Evolutionary conservation across 805 yeast species (phyloP).

Genomic region (Teunomyces barrocoloradensis): DNA sequence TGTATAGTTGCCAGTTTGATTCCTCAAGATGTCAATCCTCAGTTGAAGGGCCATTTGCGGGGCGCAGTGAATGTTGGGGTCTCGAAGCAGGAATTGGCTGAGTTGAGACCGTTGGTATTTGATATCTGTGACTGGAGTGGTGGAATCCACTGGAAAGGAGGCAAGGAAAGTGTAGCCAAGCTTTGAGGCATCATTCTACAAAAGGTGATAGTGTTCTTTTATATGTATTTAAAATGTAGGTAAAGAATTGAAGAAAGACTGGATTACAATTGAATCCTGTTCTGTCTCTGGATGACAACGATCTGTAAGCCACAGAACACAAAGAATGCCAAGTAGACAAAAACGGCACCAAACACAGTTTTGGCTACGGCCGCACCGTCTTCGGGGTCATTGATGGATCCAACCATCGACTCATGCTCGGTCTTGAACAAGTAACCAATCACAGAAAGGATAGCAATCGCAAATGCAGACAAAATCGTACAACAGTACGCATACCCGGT

Average conservation of each 20-base stretch:
- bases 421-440: slow-evolving; percentile 78
- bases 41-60: slow-evolving; percentile 82
- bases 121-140: slow-evolving; percentile 75
- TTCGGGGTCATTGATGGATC: slow-evolving; percentile 85
- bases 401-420: slow-evolving; percentile 89
- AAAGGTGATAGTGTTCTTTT: not conserved
- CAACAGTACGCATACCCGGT: slow-evolving; percentile 93
- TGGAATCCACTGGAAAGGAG: slow-evolving; percentile 41
- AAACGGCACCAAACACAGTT: slow-evolving; percentile 86
- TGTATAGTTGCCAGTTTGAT: slow-evolving; percentile 76
- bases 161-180: slow-evolving; percentile 57
- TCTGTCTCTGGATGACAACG: slow-evolving; percentile 57
- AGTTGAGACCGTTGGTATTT: slow-evolving; percentile 60
- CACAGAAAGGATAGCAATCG: slow-evolving; percentile 79
- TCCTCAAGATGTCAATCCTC: slow-evolving; percentile 93
- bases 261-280: slow-evolving; percentile 50
- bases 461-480: slow-evolving; percentile 89
- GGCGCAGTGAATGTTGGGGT: slow-evolving; percentile 86
- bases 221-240: not conserved
- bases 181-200: slow-evolving; percentile 17
- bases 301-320: slow-evolving; percentile 90
- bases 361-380: slow-evolving; percentile 93
- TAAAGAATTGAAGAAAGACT: not conserved
- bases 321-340: slow-evolving; percentile 76
- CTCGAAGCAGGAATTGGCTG: slow-evolving; percentile 56